A percentile compares a stretch with the other conserved stretches of the same genome.
These are phyloP conservation scores for Hypoxylon lenormandii DNA, from an alignment of 495 filamentous ascomycete genomes.

Conservation along the genomic window DNA sequence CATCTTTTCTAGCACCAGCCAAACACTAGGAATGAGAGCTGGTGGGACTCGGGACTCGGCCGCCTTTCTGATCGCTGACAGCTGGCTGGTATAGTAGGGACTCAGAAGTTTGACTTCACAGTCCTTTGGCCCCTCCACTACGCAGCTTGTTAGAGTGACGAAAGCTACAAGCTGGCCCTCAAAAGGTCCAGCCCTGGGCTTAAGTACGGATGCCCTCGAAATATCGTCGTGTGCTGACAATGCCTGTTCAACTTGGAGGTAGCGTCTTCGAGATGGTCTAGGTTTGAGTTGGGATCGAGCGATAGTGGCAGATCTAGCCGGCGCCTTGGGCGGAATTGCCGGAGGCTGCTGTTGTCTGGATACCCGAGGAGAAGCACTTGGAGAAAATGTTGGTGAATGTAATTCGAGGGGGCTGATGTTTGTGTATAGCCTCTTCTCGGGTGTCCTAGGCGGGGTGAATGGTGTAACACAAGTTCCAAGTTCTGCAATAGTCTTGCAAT, in stretches of 20 bases:
- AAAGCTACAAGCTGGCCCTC: constrained; percentile 61
- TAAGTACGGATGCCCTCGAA: constrained; percentile 55
- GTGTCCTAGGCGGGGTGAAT: constrained; percentile 9
- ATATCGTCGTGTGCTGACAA: constrained; percentile 42
- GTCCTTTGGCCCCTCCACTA: constrained; percentile 40
- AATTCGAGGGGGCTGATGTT: constrained; percentile 27
- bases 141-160: constrained; percentile 52
- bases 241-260: constrained; percentile 38
- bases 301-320: constrained; percentile 21
- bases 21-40: constrained; percentile 54
- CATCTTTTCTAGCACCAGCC: constrained; percentile 61
- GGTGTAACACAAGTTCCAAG: constrained; percentile 47
- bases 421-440: constrained; percentile 12
- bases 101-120: constrained; percentile 55
- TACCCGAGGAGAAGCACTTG: neutral
- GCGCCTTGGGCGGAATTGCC: constrained; percentile 39
- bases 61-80: constrained; percentile 51
- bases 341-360: constrained; percentile 17
- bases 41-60: constrained; percentile 47
- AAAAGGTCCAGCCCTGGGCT: constrained; percentile 61
- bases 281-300: constrained; percentile 31
- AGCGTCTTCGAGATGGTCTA: constrained; percentile 39
- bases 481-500: constrained; percentile 57
- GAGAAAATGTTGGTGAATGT: constrained; percentile 11
- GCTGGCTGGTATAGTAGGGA: constrained; percentile 53